phyloP scores from a whole-genome alignment of 1,139 yeast genomes.

The Groenewaldozyma auringiensis region DNA sequence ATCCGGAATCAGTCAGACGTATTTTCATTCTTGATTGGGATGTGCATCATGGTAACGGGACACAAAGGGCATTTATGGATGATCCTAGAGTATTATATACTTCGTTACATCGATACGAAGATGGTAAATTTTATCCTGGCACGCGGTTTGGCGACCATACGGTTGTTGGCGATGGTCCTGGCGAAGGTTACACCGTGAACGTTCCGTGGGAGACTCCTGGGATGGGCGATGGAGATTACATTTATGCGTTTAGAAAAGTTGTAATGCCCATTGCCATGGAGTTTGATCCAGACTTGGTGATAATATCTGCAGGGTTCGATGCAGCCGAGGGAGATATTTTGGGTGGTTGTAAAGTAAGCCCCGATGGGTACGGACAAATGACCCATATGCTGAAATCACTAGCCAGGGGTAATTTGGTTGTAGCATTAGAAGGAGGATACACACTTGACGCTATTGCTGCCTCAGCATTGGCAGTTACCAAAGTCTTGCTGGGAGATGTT shows the following conservation, averaged over 20 bases:
- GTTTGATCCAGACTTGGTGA: conserved; percentile 86
- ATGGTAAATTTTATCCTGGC: conserved; percentile 92
- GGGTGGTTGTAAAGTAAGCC: conserved; percentile 96
- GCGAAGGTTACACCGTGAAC: conserved; percentile 80
- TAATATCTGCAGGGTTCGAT: conserved; percentile 93
- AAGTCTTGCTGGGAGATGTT: conserved; percentile 88
- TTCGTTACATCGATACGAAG: conserved; percentile 86
- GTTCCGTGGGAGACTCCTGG: conserved; percentile 95
- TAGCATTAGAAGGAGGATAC: conserved; percentile 93
- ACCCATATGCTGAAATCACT: conserved; percentile 82
- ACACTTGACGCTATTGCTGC: conserved; percentile 84
- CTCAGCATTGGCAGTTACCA: conserved; percentile 88
- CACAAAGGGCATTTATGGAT: conserved; percentile 82
- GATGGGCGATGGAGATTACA: conserved; percentile 91
- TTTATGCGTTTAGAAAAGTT: conserved; percentile 84
- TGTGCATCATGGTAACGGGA: conserved; percentile 97
- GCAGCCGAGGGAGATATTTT: conserved; percentile 98
- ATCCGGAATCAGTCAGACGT: conserved; percentile 81
- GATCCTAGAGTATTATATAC: conserved; percentile 89
- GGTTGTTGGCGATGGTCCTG: conserved; percentile 76
- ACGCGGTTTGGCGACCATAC: conserved; percentile 71
- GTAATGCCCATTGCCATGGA: conserved; percentile 85
- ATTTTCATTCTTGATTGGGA: conserved; percentile 94
- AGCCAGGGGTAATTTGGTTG: conserved; percentile 83
- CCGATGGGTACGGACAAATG: conserved; percentile 95